Evolutionary conservation across 352 stramenopile species (phyloP), one percentile per base, ranked within the genome.

Genomic region (Globisporangium splendens): DNA sequence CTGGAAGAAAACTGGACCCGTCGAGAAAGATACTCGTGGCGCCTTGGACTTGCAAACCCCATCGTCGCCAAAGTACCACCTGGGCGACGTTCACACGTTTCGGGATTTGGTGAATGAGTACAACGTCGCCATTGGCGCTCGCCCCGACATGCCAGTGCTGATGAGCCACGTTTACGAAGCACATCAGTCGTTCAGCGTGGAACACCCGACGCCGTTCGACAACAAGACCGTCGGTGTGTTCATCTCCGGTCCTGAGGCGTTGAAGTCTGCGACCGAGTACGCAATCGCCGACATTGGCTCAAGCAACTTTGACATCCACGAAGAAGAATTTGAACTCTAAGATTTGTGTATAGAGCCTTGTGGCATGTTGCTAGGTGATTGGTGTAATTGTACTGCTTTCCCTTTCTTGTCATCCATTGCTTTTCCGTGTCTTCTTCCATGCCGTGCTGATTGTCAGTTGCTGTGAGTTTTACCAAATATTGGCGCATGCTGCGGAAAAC

Each of bases 41-140:
- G 14, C 21, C 17, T 28, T 41, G 21, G n/a, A 41, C 47, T 15
- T 38, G 28, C 44, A n/a, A 33, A 1, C 50, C 33, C 15, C 55
- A 31, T 38, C 14, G 31, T 13, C 55, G 21, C 55, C 53, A 14
- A 35, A 43, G 21, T 11, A 51, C 20, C n/a, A 31, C 42, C 2
- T 21, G 10, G 14, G 22, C 1, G 57, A 56, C 12, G 31, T 53
- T 12, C 57, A 46, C 44, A 79, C 62, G 0, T 54, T 71, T 6
- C 47, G 62, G 4, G 69, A 80, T 35, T 55, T 79, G 28, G 43
- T 79, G 28, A 52, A 61, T 6, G 46, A 68, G 18, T 69, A 72
- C 42, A 47, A 64, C n/a, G 65, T 85, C 15, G 21, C 22, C 2
- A 59, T 67, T 31, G 70, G 70, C 8, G 24, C 50, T 4, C 65